Evolutionary conservation across 1,284 basidiomycete genomes (phyloP), one percentile per base, ranked within the genome.

Genomic region (Polyporus tsugae): DNA sequence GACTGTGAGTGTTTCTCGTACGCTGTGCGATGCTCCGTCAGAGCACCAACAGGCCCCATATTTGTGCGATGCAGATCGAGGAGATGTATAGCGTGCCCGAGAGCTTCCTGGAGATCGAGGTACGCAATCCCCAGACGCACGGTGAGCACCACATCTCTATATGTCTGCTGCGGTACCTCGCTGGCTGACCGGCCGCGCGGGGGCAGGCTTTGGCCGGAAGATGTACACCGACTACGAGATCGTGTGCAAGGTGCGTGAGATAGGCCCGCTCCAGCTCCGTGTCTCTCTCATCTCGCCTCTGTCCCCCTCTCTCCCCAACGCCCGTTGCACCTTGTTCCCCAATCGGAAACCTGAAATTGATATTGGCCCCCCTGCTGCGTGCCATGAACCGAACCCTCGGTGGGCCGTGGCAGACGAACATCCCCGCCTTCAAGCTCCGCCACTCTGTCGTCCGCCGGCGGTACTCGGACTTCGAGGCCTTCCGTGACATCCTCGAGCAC

Each of bases 191-290:
- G 39, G 15, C 58, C 35, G 33, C 33, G 36, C 38, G 58, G 58
- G 10, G 7, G 44, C 75, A 96, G 95, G 95, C 44, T 95, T 96
- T 77, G 96, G 96, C 42, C 86, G 97, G 75, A 98, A 98, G 87
- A 98, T 97, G 96, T 99, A 95, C 81, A 99, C 97, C 60, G 97
- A 99, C 86, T 99, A 99, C 78, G 97, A 99, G 83, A 93, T 99
- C 73, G 93, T 98, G 63, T 98, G 96, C 87, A 95, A 96, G 89
- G 96, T 95, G 72, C 68, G 87, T 80, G n/a, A 60, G 35, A 55
- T 44, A 42, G 41, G 15, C 61, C 41, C 25, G 42, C 60, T 58
- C 53, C 63, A 41, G 41, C 55, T 44, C 13, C 44, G 64, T 49
- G 25, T 42, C 52, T 19, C 35, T 38, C 46, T 52, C 58, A 59